A percentile compares a stretch with the other conserved stretches of the same genome.
Evolutionary conservation across 192 early-diverging fungal species (phyloP).

Genomic region (Linnemannia hyalina): DNA sequence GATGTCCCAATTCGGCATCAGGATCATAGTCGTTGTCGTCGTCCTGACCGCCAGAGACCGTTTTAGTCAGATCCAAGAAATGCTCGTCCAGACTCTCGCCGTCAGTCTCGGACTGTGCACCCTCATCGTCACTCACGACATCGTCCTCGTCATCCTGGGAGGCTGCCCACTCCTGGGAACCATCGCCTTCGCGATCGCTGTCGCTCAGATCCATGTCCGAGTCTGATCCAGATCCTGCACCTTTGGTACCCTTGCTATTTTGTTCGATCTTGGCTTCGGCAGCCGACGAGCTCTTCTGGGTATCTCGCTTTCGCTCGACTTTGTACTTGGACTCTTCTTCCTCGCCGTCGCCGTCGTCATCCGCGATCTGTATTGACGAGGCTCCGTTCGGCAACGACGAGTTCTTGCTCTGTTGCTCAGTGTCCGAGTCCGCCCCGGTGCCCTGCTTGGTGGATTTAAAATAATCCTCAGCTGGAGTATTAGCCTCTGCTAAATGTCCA

Average conservation of each 20-base stretch:
- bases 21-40: conserved; percentile 17
- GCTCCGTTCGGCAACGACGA: neutral
- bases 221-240: neutral
- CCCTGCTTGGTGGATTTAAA: conserved; percentile 26
- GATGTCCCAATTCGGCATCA: conserved; percentile 31
- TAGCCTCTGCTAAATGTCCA: conserved; percentile 14
- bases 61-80: conserved; percentile 27
- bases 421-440: conserved; percentile 19
- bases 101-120: neutral
- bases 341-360: conserved; percentile 2
- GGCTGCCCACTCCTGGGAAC: neutral
- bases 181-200: neutral
- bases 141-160: neutral
- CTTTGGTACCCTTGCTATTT: neutral
- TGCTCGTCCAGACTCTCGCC: conserved; percentile 19
- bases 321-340: conserved; percentile 40
- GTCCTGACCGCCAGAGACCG: neutral
- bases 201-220: conserved; percentile 4
- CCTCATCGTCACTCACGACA: neutral
- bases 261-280: neutral
- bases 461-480: conserved; percentile 30
- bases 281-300: neutral
- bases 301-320: conserved; percentile 29
- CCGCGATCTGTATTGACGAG: neutral
- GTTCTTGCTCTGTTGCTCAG: conserved; percentile 6